These are phyloP conservation scores for Saccharomycopsis fodiens DNA, from an alignment of 805 yeast genomes.

Conservation along the genomic window DNA sequence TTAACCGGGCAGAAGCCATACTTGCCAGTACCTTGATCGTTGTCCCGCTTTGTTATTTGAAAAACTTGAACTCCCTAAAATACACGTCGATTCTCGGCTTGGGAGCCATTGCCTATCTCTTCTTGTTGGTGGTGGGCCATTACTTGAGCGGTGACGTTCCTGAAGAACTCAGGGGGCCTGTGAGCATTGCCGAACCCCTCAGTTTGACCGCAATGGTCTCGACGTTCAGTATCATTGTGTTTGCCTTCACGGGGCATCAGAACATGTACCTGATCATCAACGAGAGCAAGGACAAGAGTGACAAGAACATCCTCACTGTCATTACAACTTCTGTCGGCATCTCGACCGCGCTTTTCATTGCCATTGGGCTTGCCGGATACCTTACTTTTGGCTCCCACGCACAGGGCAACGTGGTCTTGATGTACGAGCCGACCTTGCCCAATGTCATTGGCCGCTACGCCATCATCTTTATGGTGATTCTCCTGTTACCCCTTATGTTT, in stretches of 20 bases:
- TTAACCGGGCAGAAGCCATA: constrained; percentile 34
- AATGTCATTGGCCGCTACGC: constrained; percentile 46
- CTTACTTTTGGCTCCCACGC: constrained; percentile 63
- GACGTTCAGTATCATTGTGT: constrained; percentile 66
- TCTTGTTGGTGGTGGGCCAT: constrained; percentile 46
- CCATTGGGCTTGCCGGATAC: constrained; percentile 65
- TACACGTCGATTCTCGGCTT: constrained; percentile 67
- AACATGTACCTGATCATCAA: constrained; percentile 71
- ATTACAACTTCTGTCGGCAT: constrained; percentile 40
- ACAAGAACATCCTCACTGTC: constrained; percentile 40
- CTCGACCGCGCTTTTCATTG: constrained; percentile 49
- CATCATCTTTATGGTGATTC: constrained; percentile 63
- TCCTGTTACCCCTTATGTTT: constrained; percentile 72
- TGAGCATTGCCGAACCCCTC: constrained; percentile 36
- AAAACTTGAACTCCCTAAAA: constrained; percentile 58
- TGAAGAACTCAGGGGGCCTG: constrained; percentile 34
- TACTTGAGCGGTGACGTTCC: constrained; percentile 40
- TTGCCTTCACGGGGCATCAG: constrained; percentile 79
- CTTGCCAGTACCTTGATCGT: constrained; percentile 43
- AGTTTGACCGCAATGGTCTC: constrained; percentile 41
- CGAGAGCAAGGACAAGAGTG: constrained; percentile 50
- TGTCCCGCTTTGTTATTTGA: constrained; percentile 56
- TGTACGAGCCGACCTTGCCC: constrained; percentile 51
- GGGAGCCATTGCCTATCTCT: constrained; percentile 55
- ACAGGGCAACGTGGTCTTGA: constrained; percentile 59